Conservation (phyloP, 2,329 filamentous ascomycete species). For the Xylariaceae sp. region DNA sequence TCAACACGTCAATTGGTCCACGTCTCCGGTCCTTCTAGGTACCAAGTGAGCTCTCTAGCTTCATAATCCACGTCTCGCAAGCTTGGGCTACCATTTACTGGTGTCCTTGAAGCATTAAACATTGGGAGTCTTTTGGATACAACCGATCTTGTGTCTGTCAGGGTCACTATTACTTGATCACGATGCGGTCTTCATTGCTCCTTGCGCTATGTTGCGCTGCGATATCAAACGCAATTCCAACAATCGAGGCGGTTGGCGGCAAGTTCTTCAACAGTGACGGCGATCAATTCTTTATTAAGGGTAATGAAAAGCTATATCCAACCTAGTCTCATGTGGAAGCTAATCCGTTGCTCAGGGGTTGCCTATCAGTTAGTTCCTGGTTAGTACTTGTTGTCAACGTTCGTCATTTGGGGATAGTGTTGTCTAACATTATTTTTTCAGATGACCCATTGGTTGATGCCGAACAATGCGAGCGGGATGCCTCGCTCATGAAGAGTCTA, state of each 20-base stretch:
- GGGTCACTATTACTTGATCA: conserved; percentile 12
- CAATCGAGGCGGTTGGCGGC: conserved; percentile 64
- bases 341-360: conserved; percentile 57
- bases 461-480: conserved; percentile 77
- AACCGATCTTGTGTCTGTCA: neutral
- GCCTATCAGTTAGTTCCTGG: conserved; percentile 65
- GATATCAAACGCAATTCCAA: conserved; percentile 46
- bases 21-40: neutral
- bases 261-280: conserved; percentile 87
- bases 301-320: conserved; percentile 43
- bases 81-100: neutral
- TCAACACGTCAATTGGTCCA: neutral
- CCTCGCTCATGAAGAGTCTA: conserved; percentile 74
- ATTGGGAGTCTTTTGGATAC: neutral
- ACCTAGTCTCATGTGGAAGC: conserved; percentile 11
- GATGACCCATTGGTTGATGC: conserved; percentile 77
- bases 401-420: neutral
- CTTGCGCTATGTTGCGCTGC: conserved; percentile 41
- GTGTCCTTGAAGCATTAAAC: neutral
- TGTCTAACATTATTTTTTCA: conserved; percentile 19
- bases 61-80: neutral
- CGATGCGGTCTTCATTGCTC: conserved; percentile 45
- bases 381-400: conserved; percentile 26
- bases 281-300: conserved; percentile 82
- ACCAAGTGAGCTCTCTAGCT: neutral